phyloP scores from a whole-genome alignment of 768 basidiomycete species.

The Russula lepida region DNA sequence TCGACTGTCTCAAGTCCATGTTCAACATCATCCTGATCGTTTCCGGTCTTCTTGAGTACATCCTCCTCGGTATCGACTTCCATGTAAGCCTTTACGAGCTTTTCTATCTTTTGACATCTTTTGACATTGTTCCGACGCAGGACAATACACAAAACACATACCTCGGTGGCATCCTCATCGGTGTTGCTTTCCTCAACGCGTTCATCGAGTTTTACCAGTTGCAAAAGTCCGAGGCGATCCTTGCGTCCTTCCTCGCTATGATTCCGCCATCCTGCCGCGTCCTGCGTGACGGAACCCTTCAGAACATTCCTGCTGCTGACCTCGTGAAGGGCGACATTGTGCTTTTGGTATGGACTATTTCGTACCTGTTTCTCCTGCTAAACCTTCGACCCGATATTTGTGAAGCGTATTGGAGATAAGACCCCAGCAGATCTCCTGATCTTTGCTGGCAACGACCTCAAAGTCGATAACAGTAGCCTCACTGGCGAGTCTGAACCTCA shows the following conservation, averaged over 20 bases:
- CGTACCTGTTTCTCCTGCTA: background rate
- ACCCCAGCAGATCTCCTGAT: slow-evolving; percentile 60
- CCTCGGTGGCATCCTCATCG: slow-evolving; percentile 60
- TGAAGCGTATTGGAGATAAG: slow-evolving; percentile 58
- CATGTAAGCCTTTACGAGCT: slow-evolving; percentile 31
- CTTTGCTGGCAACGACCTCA: slow-evolving; percentile 52
- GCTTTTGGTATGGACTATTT: slow-evolving; percentile 37
- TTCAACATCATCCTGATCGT: slow-evolving; percentile 63
- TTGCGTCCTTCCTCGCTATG: slow-evolving; percentile 66
- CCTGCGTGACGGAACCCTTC: slow-evolving; percentile 48
- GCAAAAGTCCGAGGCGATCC: slow-evolving; percentile 65
- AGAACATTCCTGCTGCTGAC: slow-evolving; percentile 48
- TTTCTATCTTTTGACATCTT: background rate
- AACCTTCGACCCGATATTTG: background rate
- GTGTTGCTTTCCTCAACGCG: slow-evolving; percentile 60
- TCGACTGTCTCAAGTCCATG: slow-evolving; percentile 51
- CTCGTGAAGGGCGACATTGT: slow-evolving; percentile 63
- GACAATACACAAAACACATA: slow-evolving; percentile 58
- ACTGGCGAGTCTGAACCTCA: slow-evolving; percentile 68
- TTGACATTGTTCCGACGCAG: slow-evolving; percentile 26
- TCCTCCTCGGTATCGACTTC: slow-evolving; percentile 54
- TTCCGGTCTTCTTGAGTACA: slow-evolving; percentile 58
- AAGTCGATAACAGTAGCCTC: slow-evolving; percentile 63
- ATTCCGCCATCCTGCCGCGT: slow-evolving; percentile 62
- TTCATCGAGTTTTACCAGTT: slow-evolving; percentile 64